A percentile compares a stretch with the other conserved stretches of the same genome.
Evolutionary conservation across 306 rosid species (phyloP).

Genomic region (Luffa aegyptiaca): DNA sequence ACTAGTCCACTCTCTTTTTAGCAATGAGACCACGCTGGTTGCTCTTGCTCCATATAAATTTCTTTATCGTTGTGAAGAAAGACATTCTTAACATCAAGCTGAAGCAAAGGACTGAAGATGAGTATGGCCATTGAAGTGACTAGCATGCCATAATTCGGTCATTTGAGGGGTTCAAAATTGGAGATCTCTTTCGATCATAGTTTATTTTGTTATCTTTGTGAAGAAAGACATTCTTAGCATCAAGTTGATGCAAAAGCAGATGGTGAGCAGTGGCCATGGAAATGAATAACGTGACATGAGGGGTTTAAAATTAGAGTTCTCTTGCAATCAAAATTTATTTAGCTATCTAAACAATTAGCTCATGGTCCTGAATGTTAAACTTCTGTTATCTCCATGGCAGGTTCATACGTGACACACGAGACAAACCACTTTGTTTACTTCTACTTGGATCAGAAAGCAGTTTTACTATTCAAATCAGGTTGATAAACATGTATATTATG

Average conservation of each 20-base stretch:
- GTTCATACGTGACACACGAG: conserved; percentile 97
- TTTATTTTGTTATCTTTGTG: not conserved
- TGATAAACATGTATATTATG: conserved; percentile 20
- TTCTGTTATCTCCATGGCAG: conserved; percentile 25
- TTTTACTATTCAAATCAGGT: conserved; percentile 85
- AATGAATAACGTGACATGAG: not conserved
- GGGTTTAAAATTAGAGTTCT: not conserved
- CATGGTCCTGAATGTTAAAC: not conserved
- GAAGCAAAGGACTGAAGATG: not conserved
- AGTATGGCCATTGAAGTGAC: not conserved
- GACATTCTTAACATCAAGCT: not conserved
- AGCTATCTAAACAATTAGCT: not conserved
- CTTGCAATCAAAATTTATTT: not conserved
- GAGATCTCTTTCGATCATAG: not conserved
- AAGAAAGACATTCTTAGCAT: not conserved
- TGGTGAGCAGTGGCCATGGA: too few species aligned
- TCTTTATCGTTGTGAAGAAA: not conserved
- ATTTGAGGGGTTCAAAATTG: not conserved
- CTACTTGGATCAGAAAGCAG: conserved; percentile 97
- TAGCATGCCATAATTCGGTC: not conserved
- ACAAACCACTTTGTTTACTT: conserved; percentile 96
- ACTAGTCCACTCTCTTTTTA: not conserved
- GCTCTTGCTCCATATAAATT: not conserved
- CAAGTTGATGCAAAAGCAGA: not conserved
- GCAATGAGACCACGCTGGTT: not conserved